Conservation (phyloP, 2,329 filamentous ascomycete genomes). For the Aotearoamyces nothofagi region DNA sequence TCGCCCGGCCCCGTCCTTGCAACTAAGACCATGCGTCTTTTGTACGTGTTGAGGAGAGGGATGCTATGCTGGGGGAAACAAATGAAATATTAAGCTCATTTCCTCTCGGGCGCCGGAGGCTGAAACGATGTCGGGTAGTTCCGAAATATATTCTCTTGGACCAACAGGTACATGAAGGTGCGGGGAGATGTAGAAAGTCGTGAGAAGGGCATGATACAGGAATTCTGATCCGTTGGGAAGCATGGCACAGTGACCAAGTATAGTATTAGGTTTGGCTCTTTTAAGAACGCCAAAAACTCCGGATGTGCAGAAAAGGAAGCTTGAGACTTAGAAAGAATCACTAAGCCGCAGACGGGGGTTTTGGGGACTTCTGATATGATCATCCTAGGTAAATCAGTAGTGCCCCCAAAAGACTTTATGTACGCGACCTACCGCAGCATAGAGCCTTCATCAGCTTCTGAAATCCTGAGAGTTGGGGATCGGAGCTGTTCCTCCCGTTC, state of each 20-base stretch:
- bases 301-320: too few relatives aligned
- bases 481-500: constrained; percentile 39
- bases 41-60: neutral
- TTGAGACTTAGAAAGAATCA: too few relatives aligned
- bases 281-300: neutral
- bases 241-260: too few relatives aligned
- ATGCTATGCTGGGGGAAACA: constrained; percentile 1
- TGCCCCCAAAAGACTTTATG: constrained; percentile 4
- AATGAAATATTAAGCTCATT: constrained; percentile 1
- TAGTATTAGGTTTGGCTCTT: neutral
- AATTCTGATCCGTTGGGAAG: too few relatives aligned
- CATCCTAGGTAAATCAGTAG: constrained; percentile 16
- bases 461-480: constrained; percentile 66
- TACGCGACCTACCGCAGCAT: constrained; percentile 59
- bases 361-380: too few relatives aligned
- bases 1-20: constrained; percentile 15
- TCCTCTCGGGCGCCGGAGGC: neutral
- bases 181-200: too few relatives aligned
- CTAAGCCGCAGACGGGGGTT: too few relatives aligned
- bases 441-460: constrained; percentile 88
- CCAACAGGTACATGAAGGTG: too few relatives aligned
- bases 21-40: constrained; percentile 10
- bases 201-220: too few relatives aligned
- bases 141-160: too few relatives aligned
- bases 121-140: too few relatives aligned